phyloP scores from a whole-genome alignment of 306 rosid species.

The Hylodesmum podocarpum region DNA sequence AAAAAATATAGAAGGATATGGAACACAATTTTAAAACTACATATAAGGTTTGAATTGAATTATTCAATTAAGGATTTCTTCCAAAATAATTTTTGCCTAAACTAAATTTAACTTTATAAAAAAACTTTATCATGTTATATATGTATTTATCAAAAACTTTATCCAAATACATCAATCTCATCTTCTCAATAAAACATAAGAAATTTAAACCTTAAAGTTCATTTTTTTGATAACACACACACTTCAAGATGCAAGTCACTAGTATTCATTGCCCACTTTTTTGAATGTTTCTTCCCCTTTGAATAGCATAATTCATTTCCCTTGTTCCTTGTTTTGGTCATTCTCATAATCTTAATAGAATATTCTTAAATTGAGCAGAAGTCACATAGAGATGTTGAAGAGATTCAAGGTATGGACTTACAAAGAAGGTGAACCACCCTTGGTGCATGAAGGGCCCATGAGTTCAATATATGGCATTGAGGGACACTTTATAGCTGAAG shows the following conservation, averaged over 20 bases:
- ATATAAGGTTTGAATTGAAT: too few relatives aligned
- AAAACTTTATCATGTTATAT: too few relatives aligned
- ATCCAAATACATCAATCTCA: too few relatives aligned
- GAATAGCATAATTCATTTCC: neutral
- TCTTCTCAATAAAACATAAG: neutral
- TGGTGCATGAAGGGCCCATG: conserved; percentile 63
- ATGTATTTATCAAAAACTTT: too few relatives aligned
- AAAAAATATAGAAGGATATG: too few relatives aligned
- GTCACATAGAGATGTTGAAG: conserved; percentile 78
- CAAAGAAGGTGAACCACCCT: conserved; percentile 75
- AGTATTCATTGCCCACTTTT: neutral
- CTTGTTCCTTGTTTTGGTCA: neutral
- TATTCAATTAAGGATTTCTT: too few relatives aligned
- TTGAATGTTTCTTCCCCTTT: neutral
- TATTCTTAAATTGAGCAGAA: conserved; percentile 33
- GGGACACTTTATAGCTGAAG: conserved; percentile 69
- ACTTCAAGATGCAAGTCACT: neutral
- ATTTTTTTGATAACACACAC: neutral
- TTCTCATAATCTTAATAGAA: neutral
- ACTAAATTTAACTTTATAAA: too few relatives aligned
- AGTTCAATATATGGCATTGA: conserved; percentile 59
- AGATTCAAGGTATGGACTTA: conserved; percentile 74
- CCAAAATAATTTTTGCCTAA: too few relatives aligned
- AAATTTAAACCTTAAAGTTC: neutral
- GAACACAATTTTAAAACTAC: too few relatives aligned